Base-by-base conservation (phyloP, 768 basidiomycete species). In the Phanerochaete carnosa region DNA sequence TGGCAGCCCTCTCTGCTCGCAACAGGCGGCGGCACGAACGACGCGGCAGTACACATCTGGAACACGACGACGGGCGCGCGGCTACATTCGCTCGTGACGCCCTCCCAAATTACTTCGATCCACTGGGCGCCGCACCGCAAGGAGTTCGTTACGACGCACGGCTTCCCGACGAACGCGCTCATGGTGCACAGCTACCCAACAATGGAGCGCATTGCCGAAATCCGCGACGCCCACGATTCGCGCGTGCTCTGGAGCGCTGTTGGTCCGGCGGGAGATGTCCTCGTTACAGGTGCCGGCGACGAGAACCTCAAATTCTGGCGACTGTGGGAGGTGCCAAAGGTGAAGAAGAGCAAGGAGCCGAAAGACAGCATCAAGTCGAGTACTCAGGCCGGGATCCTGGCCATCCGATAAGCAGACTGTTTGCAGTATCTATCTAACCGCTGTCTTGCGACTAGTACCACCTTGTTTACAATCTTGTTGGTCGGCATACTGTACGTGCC, bases 221-320 rank as follows among this genome's bases (percentile, higher is more conserved):
- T 97, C 59, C 84, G 90, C 7, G 92, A 96, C 60, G 95, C 96
- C 0, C 97, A 98, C 66, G 95, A 98, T 71, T 87, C 89, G 30
- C 79, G 97, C 2, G 92, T 98, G 55, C 76, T 98, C 45, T 94
- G 90, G 70, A 92, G 90, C 58, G 85, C 88, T 23, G 71, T 97
- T 8, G 85, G 90, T 58, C 97, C 97, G 1, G 89, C 86, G 7
- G 97, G 97, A 0, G 94, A 95, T 65, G 87, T 94, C 3, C 88
- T 99, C 11, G 90, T 87, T 64, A 98, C 96, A 0, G 94, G 92
- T 8, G 94, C 93, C 1, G 90, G 90, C 0, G 97, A 98, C 69
- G 96, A 98, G 79, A 95, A 95, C 69, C 78, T 98, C 68, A 98
- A 98, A 79, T 96, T 96, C 75, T 96, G 95, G 95, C 84, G 86